Base-by-base conservation (phyloP, 148 eudicot genomes). In the Diospyros lotus region DNA sequence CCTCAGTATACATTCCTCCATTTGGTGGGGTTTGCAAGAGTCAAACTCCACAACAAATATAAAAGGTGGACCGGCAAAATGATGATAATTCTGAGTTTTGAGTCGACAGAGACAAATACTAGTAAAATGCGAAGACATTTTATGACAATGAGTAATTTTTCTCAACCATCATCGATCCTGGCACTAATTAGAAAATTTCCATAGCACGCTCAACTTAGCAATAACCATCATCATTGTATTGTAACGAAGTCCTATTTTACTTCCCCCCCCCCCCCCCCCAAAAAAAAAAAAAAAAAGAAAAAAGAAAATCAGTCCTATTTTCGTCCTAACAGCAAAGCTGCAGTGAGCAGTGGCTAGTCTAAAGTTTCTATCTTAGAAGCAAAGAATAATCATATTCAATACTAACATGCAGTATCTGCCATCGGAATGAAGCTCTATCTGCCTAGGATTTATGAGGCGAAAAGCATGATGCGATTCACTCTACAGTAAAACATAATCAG, bases 311-410 rank as follows among this genome's bases (percentile, higher is more conserved):
- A 28, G 41, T 45, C 38, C 64, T 58, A 66, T 48, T 7, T 71
- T 1, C 2, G 63, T 56, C 14, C 58, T 58, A 4, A 71, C 60
- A 42, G 46, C 38, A 15, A 13, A 42, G 58, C 11, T 38, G 10
- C 55, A 51, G 58, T 39, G 10, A 53, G 10, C 55, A 51, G 58
- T 39, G 46, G 64, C 58, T 64, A 17, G 77, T 74, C 77, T 4
- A 65, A 54, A 74, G 77, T 53, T 76, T 76, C 52, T 68, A n/a
- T 68, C 66, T 75, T 76, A 46, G 67, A 76, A 68, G 73, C 67
- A 46, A 59, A 59, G 78, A 68, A 60, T 15, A 68, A 0, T 42
- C 46, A 38, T 48, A 48, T 1, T 51, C 39, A 6, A 52, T 8
- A 44, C 7, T 67, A 45, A 67, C 13, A 42, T 18, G 64, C 62